phyloP scores from a whole-genome alignment of 2,329 filamentous ascomycete species.

The Graphilbum ipis-grandicollis region DNA sequence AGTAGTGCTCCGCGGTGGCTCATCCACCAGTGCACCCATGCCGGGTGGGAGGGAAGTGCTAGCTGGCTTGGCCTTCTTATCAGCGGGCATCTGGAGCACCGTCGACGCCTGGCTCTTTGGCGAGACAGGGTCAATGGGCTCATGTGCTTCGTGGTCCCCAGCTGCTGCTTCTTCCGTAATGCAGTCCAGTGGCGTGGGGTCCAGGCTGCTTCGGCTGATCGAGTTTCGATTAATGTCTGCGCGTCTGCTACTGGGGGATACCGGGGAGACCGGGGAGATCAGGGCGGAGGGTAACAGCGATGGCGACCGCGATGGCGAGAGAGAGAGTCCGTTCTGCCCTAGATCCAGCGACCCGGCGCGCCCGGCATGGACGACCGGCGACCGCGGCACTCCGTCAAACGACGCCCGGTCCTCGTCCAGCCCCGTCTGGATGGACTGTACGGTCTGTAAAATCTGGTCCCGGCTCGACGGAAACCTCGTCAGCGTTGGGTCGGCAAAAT shows the following conservation, averaged over 20 bases:
- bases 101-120: too few species aligned
- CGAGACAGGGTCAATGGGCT: background rate
- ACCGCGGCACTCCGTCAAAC: constrained; percentile 18
- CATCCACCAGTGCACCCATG: too few species aligned
- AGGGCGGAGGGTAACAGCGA: too few species aligned
- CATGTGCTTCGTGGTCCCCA: background rate
- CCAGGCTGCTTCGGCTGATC: background rate
- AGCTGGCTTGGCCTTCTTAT: too few species aligned
- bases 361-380: constrained; percentile 18
- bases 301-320: too few species aligned
- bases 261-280: too few species aligned
- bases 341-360: constrained; percentile 19
- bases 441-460: constrained; percentile 24
- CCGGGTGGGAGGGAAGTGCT: too few species aligned
- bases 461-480: constrained; percentile 29
- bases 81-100: too few species aligned
- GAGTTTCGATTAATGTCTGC: background rate
- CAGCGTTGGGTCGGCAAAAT: constrained; percentile 28
- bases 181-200: background rate
- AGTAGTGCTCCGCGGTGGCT: background rate
- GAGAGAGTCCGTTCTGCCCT: constrained; percentile 15
- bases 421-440: constrained; percentile 28
- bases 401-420: constrained; percentile 21
- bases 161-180: background rate
- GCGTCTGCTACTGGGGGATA: too few species aligned